Evolutionary conservation across 1,139 yeast genomes (phyloP).

Genomic region (Magnusiomyces suaveolens): DNA sequence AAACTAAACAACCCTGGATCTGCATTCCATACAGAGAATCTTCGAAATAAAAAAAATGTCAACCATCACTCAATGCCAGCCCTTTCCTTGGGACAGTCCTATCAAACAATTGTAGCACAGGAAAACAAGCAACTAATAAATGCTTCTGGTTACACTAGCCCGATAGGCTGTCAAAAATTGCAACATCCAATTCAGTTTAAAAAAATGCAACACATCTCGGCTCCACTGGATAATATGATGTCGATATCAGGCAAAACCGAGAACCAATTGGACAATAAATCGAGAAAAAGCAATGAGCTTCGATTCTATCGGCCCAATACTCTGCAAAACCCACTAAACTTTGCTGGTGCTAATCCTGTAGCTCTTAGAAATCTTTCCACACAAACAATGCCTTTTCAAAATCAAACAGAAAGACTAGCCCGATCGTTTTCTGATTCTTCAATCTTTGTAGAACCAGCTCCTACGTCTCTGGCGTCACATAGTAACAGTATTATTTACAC

Average conservation of each 20-base stretch:
- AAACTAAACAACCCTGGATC: background rate
- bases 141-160: background rate
- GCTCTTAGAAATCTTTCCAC: background rate
- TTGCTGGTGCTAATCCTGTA: background rate
- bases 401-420: background rate
- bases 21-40: background rate
- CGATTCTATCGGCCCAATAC: background rate
- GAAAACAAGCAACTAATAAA: background rate
- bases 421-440: constrained; percentile 5
- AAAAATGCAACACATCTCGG: background rate
- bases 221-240: background rate
- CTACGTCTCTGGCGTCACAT: background rate
- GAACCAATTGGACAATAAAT: background rate
- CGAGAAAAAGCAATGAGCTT: background rate
- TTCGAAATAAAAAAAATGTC: background rate
- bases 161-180: background rate
- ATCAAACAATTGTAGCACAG: background rate
- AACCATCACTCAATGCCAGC: background rate
- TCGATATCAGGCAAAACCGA: background rate
- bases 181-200: background rate
- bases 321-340: background rate
- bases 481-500: background rate
- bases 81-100: background rate
- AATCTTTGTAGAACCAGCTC: background rate
- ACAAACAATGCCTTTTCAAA: background rate